A percentile compares a stretch with the other conserved stretches of the same genome.
Evolutionary conservation across 148 eudicot genomes (phyloP).

Genomic region (Rhododendron williamsianum): DNA sequence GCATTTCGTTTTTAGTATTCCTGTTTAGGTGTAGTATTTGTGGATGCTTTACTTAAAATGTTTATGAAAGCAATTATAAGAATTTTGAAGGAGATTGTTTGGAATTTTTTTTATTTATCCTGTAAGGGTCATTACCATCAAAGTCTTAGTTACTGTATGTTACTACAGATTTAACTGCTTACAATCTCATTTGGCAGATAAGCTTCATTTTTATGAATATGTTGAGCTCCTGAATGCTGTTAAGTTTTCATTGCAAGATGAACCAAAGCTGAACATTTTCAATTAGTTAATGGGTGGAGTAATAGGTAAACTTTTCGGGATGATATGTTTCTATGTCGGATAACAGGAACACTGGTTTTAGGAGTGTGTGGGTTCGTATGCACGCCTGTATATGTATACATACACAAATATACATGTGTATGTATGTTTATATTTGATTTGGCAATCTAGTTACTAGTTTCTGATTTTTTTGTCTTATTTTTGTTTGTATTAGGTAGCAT

Average conservation of each 20-base stretch:
- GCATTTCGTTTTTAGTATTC: neutral
- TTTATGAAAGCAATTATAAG: neutral
- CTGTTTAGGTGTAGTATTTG: neutral
- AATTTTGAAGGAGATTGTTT: neutral
- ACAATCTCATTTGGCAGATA: neutral
- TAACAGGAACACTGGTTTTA: neutral
- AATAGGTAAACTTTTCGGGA: neutral
- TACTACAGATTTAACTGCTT: neutral
- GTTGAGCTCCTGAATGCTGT: neutral
- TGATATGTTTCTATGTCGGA: neutral
- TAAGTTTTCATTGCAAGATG: neutral
- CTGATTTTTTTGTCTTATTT: neutral
- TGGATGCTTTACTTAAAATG: neutral
- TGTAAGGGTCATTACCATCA: neutral
- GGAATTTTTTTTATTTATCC: neutral
- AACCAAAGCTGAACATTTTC: constrained; percentile 1
- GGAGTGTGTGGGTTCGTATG: neutral
- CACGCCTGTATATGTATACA: too few relatives aligned
- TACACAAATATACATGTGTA: neutral
- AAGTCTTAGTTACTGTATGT: neutral
- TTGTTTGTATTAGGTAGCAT: constrained; percentile 41
- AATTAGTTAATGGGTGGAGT: neutral
- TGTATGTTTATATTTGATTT: neutral
- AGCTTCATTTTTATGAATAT: neutral
- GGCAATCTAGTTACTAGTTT: neutral